Percentiles rank a stretch among this genome's conserved stretches.
phyloP scores from a whole-genome alignment of 306 rosid species.

The Morella rubra region DNA sequence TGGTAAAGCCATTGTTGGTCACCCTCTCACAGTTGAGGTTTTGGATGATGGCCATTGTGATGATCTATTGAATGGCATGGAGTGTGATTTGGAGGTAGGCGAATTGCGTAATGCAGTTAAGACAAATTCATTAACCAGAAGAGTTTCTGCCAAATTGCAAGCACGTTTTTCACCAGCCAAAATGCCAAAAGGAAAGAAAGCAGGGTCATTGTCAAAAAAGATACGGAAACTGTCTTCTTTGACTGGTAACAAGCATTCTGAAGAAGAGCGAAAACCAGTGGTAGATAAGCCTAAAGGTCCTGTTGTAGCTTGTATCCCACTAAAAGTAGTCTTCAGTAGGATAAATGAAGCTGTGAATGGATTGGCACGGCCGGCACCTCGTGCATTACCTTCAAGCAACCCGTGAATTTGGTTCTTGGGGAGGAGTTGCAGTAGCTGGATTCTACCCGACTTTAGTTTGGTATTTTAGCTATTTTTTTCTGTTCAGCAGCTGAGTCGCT shows the following conservation, averaged over 20 bases:
- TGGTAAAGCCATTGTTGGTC: conserved; percentile 89
- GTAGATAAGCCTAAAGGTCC: conserved; percentile 66
- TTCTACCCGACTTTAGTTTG: conserved; percentile 29
- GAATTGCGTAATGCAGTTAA: conserved; percentile 27
- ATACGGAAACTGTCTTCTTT: conserved; percentile 78
- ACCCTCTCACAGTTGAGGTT: conserved; percentile 74
- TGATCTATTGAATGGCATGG: conserved; percentile 35
- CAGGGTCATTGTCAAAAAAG: conserved; percentile 71
- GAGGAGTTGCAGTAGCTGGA: conserved; percentile 26
- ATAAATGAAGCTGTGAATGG: conserved; percentile 83
- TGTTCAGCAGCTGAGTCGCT: conserved; percentile 31
- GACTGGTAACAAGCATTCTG: conserved; percentile 60
- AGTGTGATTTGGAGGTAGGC: conserved; percentile 34
- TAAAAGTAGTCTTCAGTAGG: conserved; percentile 80
- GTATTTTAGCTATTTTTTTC: conserved; percentile 40
- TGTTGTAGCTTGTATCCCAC: conserved; percentile 82
- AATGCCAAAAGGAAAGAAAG: conserved; percentile 57
- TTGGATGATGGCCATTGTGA: conserved; percentile 63
- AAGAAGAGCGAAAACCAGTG: conserved; percentile 53
- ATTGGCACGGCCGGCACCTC: conserved; percentile 54
- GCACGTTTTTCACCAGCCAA: conserved; percentile 30
- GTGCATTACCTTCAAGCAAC: conserved; percentile 39
- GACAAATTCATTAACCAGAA: conserved; percentile 32
- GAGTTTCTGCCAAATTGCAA: conserved; percentile 40
- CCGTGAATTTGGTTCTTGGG: conserved; percentile 35